Percentiles rank a stretch among this genome's conserved stretches.
Conservation (phyloP, 179 eudicot species). For the Carnegiea gigantea region DNA sequence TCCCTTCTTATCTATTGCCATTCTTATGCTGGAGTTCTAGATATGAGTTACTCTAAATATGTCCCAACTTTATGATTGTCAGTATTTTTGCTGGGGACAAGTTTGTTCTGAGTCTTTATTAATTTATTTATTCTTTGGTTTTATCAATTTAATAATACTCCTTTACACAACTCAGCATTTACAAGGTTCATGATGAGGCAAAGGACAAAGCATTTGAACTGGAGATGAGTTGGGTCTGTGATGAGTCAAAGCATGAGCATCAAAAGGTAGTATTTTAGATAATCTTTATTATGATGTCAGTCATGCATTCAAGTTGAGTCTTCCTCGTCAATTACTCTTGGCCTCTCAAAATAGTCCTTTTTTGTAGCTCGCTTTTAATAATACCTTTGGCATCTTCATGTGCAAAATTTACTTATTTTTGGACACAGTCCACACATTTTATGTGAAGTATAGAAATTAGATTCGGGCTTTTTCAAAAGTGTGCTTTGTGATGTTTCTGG, state of each 20-base stretch:
- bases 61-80: background rate
- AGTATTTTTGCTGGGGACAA: background rate
- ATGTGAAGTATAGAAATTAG: background rate
- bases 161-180: constrained; percentile 55
- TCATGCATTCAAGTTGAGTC: background rate
- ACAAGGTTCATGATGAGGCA: constrained; percentile 95
- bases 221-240: constrained; percentile 97
- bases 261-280: constrained; percentile 60
- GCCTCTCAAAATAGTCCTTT: background rate
- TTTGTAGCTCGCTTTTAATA: background rate
- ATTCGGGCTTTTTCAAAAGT: background rate
- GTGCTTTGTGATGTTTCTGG: background rate
- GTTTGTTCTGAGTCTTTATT: background rate
- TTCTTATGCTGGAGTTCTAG: background rate
- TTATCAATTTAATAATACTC: background rate
- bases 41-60: background rate
- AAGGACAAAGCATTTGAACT: constrained; percentile 94
- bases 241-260: constrained; percentile 87
- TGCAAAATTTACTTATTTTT: background rate
- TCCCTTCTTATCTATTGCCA: background rate
- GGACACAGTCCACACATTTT: constrained; percentile 3
- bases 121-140: background rate
- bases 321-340: background rate
- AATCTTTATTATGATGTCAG: background rate
- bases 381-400: background rate